A percentile compares a stretch with the other conserved stretches of the same genome.
Conservation (phyloP, 495 filamentous ascomycete genomes). For the Aspergillus cavernicola region DNA sequence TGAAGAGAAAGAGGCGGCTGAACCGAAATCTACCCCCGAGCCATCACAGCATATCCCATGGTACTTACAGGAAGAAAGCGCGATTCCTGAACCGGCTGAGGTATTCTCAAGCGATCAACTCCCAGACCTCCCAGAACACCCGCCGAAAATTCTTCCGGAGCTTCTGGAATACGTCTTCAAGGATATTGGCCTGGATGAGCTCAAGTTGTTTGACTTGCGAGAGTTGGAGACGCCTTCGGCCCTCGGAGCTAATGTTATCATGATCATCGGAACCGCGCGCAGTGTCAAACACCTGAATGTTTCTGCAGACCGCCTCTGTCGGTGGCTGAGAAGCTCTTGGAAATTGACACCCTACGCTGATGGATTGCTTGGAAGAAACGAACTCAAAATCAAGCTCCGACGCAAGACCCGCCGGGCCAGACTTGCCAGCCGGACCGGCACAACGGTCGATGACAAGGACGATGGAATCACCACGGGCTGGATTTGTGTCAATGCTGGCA, state of each 20-base stretch:
- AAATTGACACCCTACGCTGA: slow-evolving; percentile 74
- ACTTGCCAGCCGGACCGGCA: slow-evolving; percentile 60
- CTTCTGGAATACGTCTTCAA: slow-evolving; percentile 76
- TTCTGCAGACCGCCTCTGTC: slow-evolving; percentile 80
- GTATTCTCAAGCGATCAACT: slow-evolving; percentile 61
- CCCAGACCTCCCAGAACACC: slow-evolving; percentile 68
- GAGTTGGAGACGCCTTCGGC: slow-evolving; percentile 79
- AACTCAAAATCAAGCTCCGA: slow-evolving; percentile 81
- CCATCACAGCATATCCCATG: slow-evolving; percentile 56
- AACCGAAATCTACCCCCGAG: background rate
- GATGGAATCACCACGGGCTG: slow-evolving; percentile 88
- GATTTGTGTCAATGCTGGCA: slow-evolving; percentile 89
- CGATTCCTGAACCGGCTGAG: slow-evolving; percentile 42
- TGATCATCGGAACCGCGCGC: slow-evolving; percentile 90
- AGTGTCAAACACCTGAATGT: slow-evolving; percentile 92
- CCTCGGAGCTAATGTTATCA: slow-evolving; percentile 80
- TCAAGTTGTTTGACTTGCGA: slow-evolving; percentile 77
- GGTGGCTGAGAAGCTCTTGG: slow-evolving; percentile 74
- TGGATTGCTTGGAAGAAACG: slow-evolving; percentile 82
- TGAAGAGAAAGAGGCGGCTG: slow-evolving; percentile 7
- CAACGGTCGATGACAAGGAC: slow-evolving; percentile 50
- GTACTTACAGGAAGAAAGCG: slow-evolving; percentile 75
- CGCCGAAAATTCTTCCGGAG: slow-evolving; percentile 67
- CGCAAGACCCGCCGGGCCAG: slow-evolving; percentile 75
- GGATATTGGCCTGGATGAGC: slow-evolving; percentile 76